These are phyloP conservation scores for Besnoitia besnoiti DNA, from an alignment of 169 alveolate genomes.

Conservation along the genomic window DNA sequence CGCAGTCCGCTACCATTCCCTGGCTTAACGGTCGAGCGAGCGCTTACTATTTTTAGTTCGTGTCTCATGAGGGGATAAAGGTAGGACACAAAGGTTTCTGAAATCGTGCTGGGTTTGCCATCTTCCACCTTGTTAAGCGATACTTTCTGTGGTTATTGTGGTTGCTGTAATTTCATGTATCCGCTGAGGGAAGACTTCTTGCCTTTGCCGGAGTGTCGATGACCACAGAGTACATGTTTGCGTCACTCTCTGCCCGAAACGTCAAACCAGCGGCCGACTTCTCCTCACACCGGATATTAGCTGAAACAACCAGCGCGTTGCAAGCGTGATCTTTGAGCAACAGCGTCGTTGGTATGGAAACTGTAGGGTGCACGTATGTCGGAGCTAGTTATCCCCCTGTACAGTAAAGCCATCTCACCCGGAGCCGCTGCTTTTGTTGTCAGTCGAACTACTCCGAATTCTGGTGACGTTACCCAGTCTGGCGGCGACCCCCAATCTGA, in stretches of 20 bases:
- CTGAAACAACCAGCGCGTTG: constrained; percentile 46
- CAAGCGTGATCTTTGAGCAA: constrained; percentile 56
- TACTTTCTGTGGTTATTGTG: constrained; percentile 23
- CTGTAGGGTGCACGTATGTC: neutral
- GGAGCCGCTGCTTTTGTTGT: constrained; percentile 42
- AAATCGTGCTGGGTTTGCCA: constrained; percentile 10
- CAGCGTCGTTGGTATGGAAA: constrained; percentile 32
- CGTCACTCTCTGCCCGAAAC: constrained; percentile 54
- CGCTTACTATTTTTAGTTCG: constrained; percentile 56
- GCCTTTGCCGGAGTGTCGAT: constrained; percentile 50
- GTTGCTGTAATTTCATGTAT: neutral
- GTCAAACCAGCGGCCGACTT: constrained; percentile 56
- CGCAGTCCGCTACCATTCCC: neutral
- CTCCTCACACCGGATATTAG: constrained; percentile 46
- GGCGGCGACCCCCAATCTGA: constrained; percentile 64
- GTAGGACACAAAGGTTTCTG: constrained; percentile 46
- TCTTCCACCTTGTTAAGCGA: constrained; percentile 13
- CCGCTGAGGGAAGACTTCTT: neutral
- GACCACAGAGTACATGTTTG: constrained; percentile 31
- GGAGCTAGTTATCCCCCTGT: too few species aligned
- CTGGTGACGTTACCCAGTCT: constrained; percentile 36
- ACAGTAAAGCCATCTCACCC: neutral
- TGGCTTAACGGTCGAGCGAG: neutral
- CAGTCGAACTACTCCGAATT: constrained; percentile 56
- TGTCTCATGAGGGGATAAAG: constrained; percentile 65